Conservation (phyloP, 1,284 basidiomycete species). For the Ganoderma lucidum region DNA sequence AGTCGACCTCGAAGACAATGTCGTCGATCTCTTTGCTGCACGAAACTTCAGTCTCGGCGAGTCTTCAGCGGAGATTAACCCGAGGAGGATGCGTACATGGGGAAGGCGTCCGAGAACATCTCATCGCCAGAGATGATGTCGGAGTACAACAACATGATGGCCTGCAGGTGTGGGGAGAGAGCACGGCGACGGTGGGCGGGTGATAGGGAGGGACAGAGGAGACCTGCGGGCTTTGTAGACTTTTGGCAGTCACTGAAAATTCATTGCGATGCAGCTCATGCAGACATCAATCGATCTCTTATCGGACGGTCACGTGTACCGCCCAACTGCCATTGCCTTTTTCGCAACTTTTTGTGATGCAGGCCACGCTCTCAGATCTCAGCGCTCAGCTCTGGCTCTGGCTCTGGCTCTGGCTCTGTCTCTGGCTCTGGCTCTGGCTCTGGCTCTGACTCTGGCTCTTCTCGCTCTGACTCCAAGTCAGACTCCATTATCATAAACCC, state of each 20-base stretch:
- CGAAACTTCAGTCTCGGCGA: slow-evolving; percentile 26
- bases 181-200: slow-evolving; percentile 35
- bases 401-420: too few relatives aligned
- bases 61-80: background rate
- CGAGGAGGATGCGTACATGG: slow-evolving; percentile 60
- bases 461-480: too few relatives aligned
- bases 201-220: slow-evolving; percentile 30
- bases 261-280: slow-evolving; percentile 28
- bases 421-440: too few relatives aligned
- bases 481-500: too few relatives aligned
- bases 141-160: slow-evolving; percentile 78
- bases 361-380: background rate
- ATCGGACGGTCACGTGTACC: slow-evolving; percentile 40
- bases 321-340: slow-evolving; percentile 32
- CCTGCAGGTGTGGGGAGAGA: slow-evolving; percentile 31
- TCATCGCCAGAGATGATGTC: slow-evolving; percentile 88
- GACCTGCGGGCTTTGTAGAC: slow-evolving; percentile 32
- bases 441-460: too few relatives aligned
- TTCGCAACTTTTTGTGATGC: slow-evolving; percentile 29
- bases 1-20: slow-evolving; percentile 93
- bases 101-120: slow-evolving; percentile 96
- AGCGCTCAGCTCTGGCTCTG: too few relatives aligned
- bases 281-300: slow-evolving; percentile 42
- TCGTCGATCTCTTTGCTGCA: slow-evolving; percentile 84
- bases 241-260: slow-evolving; percentile 33